Evolutionary conservation across 352 stramenopile genomes (phyloP), one percentile per base, ranked within the genome.

Genomic region (Pelagophyceae sp.): DNA sequence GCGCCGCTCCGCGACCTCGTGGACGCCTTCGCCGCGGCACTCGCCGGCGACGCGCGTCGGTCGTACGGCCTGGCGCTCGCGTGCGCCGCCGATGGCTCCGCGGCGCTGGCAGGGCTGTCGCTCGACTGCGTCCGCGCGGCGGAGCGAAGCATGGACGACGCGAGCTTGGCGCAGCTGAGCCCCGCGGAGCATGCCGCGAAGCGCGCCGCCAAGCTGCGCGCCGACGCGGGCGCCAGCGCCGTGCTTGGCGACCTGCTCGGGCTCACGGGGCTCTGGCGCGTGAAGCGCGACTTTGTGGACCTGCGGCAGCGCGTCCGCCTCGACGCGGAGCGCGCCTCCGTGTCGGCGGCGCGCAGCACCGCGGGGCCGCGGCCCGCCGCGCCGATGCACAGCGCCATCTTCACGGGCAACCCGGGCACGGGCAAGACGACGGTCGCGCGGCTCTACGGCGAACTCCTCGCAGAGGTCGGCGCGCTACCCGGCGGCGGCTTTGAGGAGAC

Each of bases 391-490:
- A 29, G 19, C 23, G 35, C n/a, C 17, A 83, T 84, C 19, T 87
- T 92, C 35, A 82, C 86, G 31, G 88, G 88, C 54, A 88, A 88
- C 75, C 85, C 87, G 2, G 88, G 88, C 40, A 88, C 83, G 0
- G 87, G 87, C 54, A 91, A 91, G 76, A 85, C 88, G 20, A 85
- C 85, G 20, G 92, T 98, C 0, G 93, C 93, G 17, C 87, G 92
- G 29, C 84, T 91, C 3, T 90, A 98, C 80, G 93, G 91, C 0
- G 90, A 96, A 75, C 94, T 97, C 72, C 90, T 97, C 65, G 90
- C 96, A 78, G 86, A 91, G 29, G 90, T 98, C 81, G 92, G 91
- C 25, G 85, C 96, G 0, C 81, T 98, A 74, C 86, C 88, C 27
- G 93, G 91, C 5, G 90, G 93, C 25, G 94, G n/a, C n/a, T n/a